Evolutionary conservation across 371 early-diverging fungal genomes (phyloP), one percentile per base, ranked within the genome.

Genomic region (Saksenaea oblongispora): DNA sequence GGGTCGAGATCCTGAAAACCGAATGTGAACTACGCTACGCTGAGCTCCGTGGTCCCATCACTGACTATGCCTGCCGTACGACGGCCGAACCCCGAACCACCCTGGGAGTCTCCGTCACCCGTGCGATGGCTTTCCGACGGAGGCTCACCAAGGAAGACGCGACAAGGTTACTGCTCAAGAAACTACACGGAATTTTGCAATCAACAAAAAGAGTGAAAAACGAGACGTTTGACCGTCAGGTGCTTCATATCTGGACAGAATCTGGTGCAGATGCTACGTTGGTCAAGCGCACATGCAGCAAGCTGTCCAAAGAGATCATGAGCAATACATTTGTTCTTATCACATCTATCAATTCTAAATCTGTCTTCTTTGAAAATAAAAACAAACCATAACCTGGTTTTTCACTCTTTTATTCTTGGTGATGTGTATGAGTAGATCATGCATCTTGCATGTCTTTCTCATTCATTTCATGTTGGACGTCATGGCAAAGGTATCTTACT

Each of bases 211-310:
- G 73, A n/a, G 76, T 84, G 5, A 61, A 65, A 3, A 70, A 75
- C 17, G 73, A 68, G 51, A 59, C 68, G 13, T 67, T 85, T 67
- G 78, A 80, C 62, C 73, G 80, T 35, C 84, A 82, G 65, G 83
- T 87, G 15, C 59, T 87, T 37, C 87, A 85, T 64, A 72, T 87
- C 24, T 85, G 85, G 85, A 75, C 80, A 0, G 78, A 78, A 14
- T 76, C 70, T n/a, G 85, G 85, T 18, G 63, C 58, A 54, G 67
- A 66, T 62, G 72, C 75, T 4, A 56, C 63, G 14, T 41, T 65
- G 0, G 62, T 75, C 1, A 56, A 55, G 14, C 65, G 63, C 15
- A 42, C 62, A 8, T 67, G 67, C 28, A 28, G 57, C 11, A 66
- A 67, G 31, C 15, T 72, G 13, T 47, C 63, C 2, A 15, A 31